phyloP scores from a whole-genome alignment of 805 yeast species.

The Candida ortonii region DNA sequence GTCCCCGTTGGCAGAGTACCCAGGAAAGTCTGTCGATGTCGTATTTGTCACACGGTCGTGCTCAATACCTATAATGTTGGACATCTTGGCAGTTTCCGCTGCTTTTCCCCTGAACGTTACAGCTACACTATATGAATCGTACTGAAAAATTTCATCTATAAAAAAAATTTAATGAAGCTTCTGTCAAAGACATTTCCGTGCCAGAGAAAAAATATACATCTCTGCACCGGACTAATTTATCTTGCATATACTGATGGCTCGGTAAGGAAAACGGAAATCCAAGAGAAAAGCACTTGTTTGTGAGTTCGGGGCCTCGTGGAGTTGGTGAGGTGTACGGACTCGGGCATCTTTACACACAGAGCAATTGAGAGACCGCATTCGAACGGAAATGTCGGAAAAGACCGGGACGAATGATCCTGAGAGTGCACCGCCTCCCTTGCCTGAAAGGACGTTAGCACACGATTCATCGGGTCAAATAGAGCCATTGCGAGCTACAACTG shows the following conservation, averaged over 20 bases:
- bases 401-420: too few relatives aligned
- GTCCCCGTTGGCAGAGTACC: conserved; percentile 61
- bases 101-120: too few relatives aligned
- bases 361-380: too few relatives aligned
- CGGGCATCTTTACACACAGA: too few relatives aligned
- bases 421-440: conserved; percentile 7
- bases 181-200: too few relatives aligned
- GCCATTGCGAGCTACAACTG: too few relatives aligned
- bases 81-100: conserved; percentile 26
- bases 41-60: conserved; percentile 90
- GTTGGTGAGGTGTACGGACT: too few relatives aligned
- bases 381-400: too few relatives aligned
- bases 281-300: not conserved
- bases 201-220: too few relatives aligned
- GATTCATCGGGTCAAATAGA: too few relatives aligned
- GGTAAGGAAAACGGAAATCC: not conserved
- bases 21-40: conserved; percentile 89
- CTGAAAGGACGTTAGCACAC: conserved; percentile 4
- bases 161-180: conserved; percentile 3
- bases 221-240: conserved; percentile 8
- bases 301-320: too few relatives aligned
- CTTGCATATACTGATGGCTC: not conserved
- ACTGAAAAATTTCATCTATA: conserved; percentile 1
- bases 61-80: conserved; percentile 78
- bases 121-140: too few relatives aligned